These are phyloP conservation scores for Suillus decipiens DNA, from an alignment of 768 basidiomycete genomes.

Conservation along the genomic window DNA sequence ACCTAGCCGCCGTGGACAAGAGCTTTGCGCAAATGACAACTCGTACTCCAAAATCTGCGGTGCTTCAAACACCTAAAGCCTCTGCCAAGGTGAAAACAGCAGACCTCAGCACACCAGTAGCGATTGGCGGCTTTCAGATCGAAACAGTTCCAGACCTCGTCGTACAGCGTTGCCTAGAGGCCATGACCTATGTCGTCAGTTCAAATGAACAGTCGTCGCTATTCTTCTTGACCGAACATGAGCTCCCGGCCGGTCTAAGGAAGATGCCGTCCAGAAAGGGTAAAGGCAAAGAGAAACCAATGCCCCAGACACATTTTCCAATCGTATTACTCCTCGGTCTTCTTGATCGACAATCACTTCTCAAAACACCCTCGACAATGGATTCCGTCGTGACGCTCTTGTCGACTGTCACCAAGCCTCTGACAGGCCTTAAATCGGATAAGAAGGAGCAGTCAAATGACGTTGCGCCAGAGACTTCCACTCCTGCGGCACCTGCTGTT, in stretches of 20 bases:
- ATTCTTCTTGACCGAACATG: constrained; percentile 97
- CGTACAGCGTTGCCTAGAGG: constrained; percentile 92
- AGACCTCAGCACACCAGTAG: constrained; percentile 52
- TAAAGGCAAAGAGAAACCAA: constrained; percentile 91
- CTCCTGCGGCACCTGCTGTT: constrained; percentile 19
- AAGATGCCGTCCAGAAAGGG: constrained; percentile 77
- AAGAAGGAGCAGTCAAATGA: constrained; percentile 37
- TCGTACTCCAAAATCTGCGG: constrained; percentile 55
- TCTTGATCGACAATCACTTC: constrained; percentile 82
- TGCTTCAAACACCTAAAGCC: constrained; percentile 42
- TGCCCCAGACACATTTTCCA: constrained; percentile 82
- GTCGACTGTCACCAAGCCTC: constrained; percentile 84
- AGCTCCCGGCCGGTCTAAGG: constrained; percentile 77
- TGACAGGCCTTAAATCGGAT: constrained; percentile 61
- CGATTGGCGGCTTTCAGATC: constrained; percentile 55
- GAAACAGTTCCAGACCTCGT: constrained; percentile 92
- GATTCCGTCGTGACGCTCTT: constrained; percentile 90
- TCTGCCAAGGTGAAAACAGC: constrained; percentile 71
- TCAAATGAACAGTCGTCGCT: constrained; percentile 82
- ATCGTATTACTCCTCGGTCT: constrained; percentile 87
- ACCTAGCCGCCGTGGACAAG: constrained; percentile 88
- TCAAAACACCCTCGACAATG: constrained; percentile 88
- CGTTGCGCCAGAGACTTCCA: constrained; percentile 20
- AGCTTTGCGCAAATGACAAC: constrained; percentile 92
- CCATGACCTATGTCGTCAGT: constrained; percentile 82